These are phyloP conservation scores for Penicillium verhagenii DNA, from an alignment of 495 filamentous ascomycete species.

Conservation along the genomic window DNA sequence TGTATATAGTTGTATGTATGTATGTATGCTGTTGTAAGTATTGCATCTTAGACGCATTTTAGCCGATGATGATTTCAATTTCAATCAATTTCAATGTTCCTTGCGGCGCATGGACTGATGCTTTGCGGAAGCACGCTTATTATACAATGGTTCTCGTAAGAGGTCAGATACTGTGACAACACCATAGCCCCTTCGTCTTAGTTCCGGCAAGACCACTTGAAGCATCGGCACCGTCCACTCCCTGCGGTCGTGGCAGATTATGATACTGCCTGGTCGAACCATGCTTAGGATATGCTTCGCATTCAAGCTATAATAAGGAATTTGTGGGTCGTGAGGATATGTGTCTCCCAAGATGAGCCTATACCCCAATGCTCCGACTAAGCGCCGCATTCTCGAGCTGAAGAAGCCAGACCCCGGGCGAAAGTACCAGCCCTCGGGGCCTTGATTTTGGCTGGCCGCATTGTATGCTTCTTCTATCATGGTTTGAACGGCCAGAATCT, in stretches of 20 bases:
- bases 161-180: constrained; percentile 67
- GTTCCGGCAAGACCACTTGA: constrained; percentile 63
- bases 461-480: constrained; percentile 57
- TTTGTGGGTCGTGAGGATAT: constrained; percentile 85
- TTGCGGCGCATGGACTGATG: too few relatives aligned
- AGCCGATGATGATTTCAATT: neutral
- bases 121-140: neutral
- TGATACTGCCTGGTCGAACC: constrained; percentile 69
- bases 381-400: constrained; percentile 59
- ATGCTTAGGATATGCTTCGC: constrained; percentile 78
- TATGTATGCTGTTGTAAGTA: neutral
- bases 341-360: constrained; percentile 72
- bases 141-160: constrained; percentile 32
- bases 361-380: constrained; percentile 58
- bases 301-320: constrained; percentile 65
- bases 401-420: constrained; percentile 82
- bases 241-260: constrained; percentile 80
- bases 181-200: constrained; percentile 64
- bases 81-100: too few relatives aligned
- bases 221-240: constrained; percentile 79
- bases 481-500: constrained; percentile 42
- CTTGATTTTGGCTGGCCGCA: constrained; percentile 24
- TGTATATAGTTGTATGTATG: neutral
- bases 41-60: constrained; percentile 1
- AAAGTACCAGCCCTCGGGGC: constrained; percentile 59